Conservation (phyloP, 345 rosid genomes). For the Odontarrhena argentea region DNA sequence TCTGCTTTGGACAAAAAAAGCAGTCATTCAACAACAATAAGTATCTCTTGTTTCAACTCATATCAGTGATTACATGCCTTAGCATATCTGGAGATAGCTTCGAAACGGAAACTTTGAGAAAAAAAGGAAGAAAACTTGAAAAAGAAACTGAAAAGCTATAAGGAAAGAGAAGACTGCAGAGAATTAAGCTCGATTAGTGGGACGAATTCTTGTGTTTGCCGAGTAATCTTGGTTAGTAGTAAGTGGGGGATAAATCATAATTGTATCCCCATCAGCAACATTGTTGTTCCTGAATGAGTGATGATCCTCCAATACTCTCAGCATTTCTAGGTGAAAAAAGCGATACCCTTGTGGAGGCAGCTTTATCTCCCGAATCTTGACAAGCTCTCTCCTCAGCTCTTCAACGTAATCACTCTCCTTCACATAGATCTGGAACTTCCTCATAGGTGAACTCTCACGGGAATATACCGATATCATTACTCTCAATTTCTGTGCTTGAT, state of each 20-base stretch:
- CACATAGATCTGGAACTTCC: slow-evolving; percentile 57
- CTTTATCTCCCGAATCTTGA: slow-evolving; percentile 53
- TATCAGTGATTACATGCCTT: background rate
- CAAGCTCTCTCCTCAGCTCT: slow-evolving; percentile 67
- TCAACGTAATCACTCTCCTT: slow-evolving; percentile 56
- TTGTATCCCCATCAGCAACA: slow-evolving; percentile 58
- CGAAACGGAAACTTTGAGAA: no score
- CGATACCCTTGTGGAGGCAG: slow-evolving; percentile 67
- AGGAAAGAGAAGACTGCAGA: no score
- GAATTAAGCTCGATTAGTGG: background rate
- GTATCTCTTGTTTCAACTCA: no score
- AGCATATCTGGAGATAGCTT: slow-evolving; percentile 5
- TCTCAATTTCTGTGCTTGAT: slow-evolving; percentile 43
- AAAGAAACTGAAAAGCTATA: no score
- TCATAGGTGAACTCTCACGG: slow-evolving; percentile 36
- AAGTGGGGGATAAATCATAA: slow-evolving; percentile 60
- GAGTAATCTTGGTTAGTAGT: slow-evolving; percentile 37
- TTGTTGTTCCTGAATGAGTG: slow-evolving; percentile 66
- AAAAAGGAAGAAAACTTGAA: no score
- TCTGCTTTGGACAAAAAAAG: background rate
- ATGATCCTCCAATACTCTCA: slow-evolving; percentile 58
- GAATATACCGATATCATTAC: slow-evolving; percentile 55
- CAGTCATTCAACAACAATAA: no score
- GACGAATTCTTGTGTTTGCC: background rate
- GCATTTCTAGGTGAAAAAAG: slow-evolving; percentile 53